Percentiles rank a stretch among this genome's conserved stretches.
These are phyloP conservation scores for Glomus cerebriforme DNA, from an alignment of 192 early-diverging fungal genomes.

Conservation along the genomic window DNA sequence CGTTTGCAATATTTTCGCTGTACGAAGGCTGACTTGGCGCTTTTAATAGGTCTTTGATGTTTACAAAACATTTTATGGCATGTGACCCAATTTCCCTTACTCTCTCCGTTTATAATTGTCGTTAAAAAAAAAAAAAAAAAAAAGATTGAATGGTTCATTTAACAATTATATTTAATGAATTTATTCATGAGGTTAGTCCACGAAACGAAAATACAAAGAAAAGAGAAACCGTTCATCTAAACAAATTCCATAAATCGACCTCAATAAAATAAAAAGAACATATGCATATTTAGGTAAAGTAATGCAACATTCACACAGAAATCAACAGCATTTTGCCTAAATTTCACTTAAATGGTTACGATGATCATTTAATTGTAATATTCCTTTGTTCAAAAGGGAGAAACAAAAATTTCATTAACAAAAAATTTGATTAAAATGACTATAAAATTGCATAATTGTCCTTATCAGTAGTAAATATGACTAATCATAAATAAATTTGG, in stretches of 20 bases:
- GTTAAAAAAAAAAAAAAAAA: no score
- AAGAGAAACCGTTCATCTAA: no score
- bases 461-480: not conserved
- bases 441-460: not conserved
- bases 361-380: not conserved
- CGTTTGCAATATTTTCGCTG: not conserved
- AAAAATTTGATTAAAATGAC: not conserved
- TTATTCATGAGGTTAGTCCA: no score
- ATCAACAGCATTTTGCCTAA: constrained; percentile 13
- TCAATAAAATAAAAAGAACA: not conserved
- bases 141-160: no score
- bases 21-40: not conserved
- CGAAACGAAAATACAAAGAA: no score
- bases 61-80: no score
- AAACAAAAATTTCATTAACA: not conserved
- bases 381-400: not conserved
- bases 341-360: constrained; percentile 13
- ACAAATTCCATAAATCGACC: not conserved
- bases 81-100: no score
- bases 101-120: no score
- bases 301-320: constrained; percentile 9
- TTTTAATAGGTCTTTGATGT: not conserved
- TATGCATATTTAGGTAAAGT: not conserved
- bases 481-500: not conserved
- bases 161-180: no score